phyloP scores from a whole-genome alignment of 1,284 basidiomycete genomes.

The Ustilago nuda region DNA sequence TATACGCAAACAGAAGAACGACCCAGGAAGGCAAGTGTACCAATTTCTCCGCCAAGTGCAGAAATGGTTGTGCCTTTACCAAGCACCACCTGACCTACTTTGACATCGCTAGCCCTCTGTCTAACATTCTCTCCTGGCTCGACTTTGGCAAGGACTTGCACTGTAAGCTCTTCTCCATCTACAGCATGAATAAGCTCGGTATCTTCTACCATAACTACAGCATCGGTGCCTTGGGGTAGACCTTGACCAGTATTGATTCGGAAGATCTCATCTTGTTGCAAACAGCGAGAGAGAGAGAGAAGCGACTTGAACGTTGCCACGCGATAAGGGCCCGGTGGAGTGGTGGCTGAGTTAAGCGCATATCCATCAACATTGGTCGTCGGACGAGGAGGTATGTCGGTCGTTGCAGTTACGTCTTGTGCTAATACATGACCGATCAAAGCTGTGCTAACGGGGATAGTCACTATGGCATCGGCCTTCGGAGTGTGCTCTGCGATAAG shows the following conservation, averaged over 20 bases:
- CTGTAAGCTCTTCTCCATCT: conserved; percentile 76
- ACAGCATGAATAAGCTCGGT: conserved; percentile 77
- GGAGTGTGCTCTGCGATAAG: conserved; percentile 74
- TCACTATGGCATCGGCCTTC: conserved; percentile 13
- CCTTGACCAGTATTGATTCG: conserved; percentile 70
- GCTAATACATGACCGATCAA: conserved; percentile 80
- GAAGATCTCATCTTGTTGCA: conserved; percentile 46
- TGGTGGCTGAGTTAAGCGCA: conserved; percentile 73
- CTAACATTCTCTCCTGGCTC: conserved; percentile 80
- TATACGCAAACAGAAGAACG: conserved; percentile 76
- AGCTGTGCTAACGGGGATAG: conserved; percentile 66
- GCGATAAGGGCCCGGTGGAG: conserved; percentile 76
- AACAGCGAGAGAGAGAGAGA: background rate
- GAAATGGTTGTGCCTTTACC: conserved; percentile 76
- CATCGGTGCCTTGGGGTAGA: conserved; percentile 80
- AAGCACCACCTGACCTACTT: conserved; percentile 77
- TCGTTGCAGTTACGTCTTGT: conserved; percentile 77
- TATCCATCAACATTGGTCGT: conserved; percentile 91
- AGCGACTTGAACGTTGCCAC: conserved; percentile 74
- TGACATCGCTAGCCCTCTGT: conserved; percentile 79
- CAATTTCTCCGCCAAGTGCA: conserved; percentile 83
- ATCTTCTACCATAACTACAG: conserved; percentile 92
- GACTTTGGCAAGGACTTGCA: conserved; percentile 77
- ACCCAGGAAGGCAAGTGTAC: conserved; percentile 83
- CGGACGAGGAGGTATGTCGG: conserved; percentile 71